Evolutionary conservation across 73 alveolate species (phyloP), one percentile per base, ranked within the genome.

Genomic region (Urostyla sp.): DNA sequence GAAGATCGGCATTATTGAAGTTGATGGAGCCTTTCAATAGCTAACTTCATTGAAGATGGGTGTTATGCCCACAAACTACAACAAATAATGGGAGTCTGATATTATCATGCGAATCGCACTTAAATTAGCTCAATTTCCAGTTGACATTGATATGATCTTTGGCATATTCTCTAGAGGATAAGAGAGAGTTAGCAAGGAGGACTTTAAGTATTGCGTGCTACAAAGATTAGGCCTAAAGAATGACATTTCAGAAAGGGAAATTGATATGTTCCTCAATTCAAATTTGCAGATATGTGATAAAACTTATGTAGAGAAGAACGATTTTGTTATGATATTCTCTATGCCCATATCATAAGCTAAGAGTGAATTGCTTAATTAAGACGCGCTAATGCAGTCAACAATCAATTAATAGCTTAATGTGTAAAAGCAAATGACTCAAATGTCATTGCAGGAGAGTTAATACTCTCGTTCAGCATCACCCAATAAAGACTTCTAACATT

Each of bases 1-100:
- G 21, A 79, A 81, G 72, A 92, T 95, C 44, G 80, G 87, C 0
- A 74, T 89, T 38, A 77, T 63, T 32, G 96, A 89, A 30, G 34
- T 75, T 53, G 86, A 57, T 36, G 32, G 56, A 35, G 92, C 38
- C 28, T 52, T 54, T 15, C 38, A 28, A 24, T 34, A 73, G 18
- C 15, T 51, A 18, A 59, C 69, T 2, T 51, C 79, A n/a, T 34
- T 67, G 6, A 67, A 80, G 28, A 61, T 73, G 24, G 73, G 57
- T 34, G 86, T 80, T 24, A 24, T 83, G 7, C 40, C 52, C 36
- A 10, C 49, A 18, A 67, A 69, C 36, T 69, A 69, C 30, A 69
- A 69, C 24, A 84, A 50, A 20, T 24, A 10, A 11, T 84, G 92
- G 92, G 92, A 75, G 72, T 11, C 26, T 28, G 88, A 84, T 21